Base-by-base conservation (phyloP, 306 rosid species). In the Inga laurina region DNA sequence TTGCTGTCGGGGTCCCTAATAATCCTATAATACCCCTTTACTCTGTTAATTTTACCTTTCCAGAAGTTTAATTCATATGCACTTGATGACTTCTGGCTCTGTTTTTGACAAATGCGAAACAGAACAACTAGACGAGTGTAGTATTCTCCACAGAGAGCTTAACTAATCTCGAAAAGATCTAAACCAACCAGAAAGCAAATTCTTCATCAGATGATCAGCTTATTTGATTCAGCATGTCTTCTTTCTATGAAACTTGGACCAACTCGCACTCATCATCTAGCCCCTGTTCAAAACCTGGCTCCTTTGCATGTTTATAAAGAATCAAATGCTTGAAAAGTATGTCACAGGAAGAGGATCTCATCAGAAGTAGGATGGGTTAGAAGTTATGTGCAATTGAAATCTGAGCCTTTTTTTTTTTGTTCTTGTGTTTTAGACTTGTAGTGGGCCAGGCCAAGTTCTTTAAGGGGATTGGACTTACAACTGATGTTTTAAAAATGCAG, bases 401-500 rank as follows among this genome's bases (percentile, higher is more conserved):
- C 34, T 11, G 4, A 11, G 35, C 16, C 14, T 48, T 14, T 62
- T 11, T 22, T 22, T 59, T 22, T 61, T 61, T 10, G 6, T 22
- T 22, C 32, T 61, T 10, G 8, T 0, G 70, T 64, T 4, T 4
- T 64, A 30, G 41, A 64, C 41, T 57, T 65, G 43, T 32, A 14
- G 10, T 13, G 3, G 41, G 15, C n/a, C 72, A 34, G 15, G 44
- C 12, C 72, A 32, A 11, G 34, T 30, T 66, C 10, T 64, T 37
- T 15, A 34, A 15, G 3, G 9, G 39, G 35, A 61, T 64, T 12
- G 14, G 69, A 64, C 41, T 64, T 52, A 19, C 6, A 46, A 15
- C 22, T 54, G 48, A 62, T 64, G 5, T 24, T 75, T 74, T 52
- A 27, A 13, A 11, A 32, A 68, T 39, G 56, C 89, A 91, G 94